Conservation (phyloP, 2,329 filamentous ascomycete species). For the Penicillium paneum region DNA sequence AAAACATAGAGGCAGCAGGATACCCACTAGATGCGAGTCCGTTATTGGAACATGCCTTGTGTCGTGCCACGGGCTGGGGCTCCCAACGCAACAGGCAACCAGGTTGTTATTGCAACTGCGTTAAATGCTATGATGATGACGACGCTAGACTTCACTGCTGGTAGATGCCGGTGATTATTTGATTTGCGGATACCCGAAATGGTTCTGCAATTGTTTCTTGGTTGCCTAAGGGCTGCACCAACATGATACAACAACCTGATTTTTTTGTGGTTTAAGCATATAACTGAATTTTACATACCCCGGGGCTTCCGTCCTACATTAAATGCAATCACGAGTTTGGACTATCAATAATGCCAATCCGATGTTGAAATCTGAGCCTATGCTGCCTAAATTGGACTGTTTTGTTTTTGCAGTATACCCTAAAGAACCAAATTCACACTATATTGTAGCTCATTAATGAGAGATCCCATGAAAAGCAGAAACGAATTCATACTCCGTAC, state of each 20-base stretch:
- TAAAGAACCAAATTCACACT: background rate
- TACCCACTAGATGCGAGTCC: background rate
- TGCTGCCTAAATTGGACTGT: background rate
- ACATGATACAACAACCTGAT: background rate
- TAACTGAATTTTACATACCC: slow-evolving; percentile 17
- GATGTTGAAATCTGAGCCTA: background rate
- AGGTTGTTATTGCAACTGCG: background rate
- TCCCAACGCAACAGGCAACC: background rate
- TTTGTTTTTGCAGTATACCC: background rate
- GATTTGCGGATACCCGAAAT: background rate
- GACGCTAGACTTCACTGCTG: background rate
- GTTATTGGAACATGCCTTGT: background rate
- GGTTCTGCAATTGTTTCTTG: slow-evolving; percentile 1
- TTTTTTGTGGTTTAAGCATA: background rate
- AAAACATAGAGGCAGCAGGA: background rate
- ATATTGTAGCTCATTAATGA: background rate
- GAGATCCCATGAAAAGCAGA: background rate
- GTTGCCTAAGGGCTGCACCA: background rate
- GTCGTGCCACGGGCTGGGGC: background rate
- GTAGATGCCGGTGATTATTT: background rate
- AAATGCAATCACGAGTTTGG: background rate
- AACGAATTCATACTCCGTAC: background rate
- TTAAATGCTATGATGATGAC: background rate
- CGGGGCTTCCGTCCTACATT: slow-evolving; percentile 1
- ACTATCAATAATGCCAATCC: background rate